These are phyloP conservation scores for Aspergillus novofumigatus DNA, from an alignment of 2,329 filamentous ascomycete genomes.

Conservation along the genomic window DNA sequence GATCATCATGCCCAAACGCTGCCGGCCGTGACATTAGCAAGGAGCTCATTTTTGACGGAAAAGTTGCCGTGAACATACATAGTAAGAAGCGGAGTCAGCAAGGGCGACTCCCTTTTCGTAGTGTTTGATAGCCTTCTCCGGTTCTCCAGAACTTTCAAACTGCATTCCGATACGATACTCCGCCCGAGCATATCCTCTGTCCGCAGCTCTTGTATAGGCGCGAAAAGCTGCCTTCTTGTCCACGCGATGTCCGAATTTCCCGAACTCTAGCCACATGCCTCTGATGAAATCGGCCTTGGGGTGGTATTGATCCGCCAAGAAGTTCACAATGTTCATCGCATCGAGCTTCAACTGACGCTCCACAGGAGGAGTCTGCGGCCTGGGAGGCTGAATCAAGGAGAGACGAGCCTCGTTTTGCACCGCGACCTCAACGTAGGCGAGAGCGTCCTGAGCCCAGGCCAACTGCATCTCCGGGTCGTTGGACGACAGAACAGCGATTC, in stretches of 20 bases:
- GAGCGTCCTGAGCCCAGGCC: conserved; percentile 89
- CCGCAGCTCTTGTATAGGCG: conserved; percentile 79
- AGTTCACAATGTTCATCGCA: conserved; percentile 85
- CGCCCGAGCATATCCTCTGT: conserved; percentile 79
- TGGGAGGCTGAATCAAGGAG: conserved; percentile 52
- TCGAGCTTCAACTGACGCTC: conserved; percentile 86
- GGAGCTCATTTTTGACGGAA: not conserved
- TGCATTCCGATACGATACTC: conserved; percentile 99
- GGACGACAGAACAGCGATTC: conserved; percentile 79
- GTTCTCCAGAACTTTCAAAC: conserved; percentile 91
- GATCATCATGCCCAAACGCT: conserved; percentile 95
- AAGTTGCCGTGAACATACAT: conserved; percentile 38
- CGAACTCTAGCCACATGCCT: conserved; percentile 97
- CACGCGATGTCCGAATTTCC: conserved; percentile 82
- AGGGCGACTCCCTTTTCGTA: conserved; percentile 77
- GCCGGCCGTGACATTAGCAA: conserved; percentile 30
- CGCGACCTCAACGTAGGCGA: conserved; percentile 82
- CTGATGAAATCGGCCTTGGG: conserved; percentile 92
- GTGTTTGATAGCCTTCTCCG: conserved; percentile 83
- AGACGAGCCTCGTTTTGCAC: conserved; percentile 72
- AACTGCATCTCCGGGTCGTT: conserved; percentile 96
- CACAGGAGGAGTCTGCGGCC: conserved; percentile 75
- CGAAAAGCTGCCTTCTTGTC: conserved; percentile 94
- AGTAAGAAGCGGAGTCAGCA: conserved; percentile 82
- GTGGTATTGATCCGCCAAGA: conserved; percentile 85